These are phyloP conservation scores for Entomortierella chlamydospora DNA, from an alignment of 192 early-diverging fungal genomes.

Conservation along the genomic window DNA sequence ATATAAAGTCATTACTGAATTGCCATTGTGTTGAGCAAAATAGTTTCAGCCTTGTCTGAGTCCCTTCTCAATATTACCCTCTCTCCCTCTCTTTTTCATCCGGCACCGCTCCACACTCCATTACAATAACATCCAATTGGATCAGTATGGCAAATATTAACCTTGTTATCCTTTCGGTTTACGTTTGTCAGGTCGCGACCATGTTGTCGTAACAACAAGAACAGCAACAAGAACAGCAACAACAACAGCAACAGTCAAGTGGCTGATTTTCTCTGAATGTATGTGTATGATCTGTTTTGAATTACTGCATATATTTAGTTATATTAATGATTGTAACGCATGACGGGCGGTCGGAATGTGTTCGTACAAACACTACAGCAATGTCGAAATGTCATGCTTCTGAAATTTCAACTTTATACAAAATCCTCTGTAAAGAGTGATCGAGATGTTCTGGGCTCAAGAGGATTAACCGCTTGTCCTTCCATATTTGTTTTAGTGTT, in stretches of 20 bases:
- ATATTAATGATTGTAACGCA: constrained; percentile 58
- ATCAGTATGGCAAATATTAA: no score
- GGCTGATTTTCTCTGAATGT: no score
- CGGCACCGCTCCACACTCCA: no score
- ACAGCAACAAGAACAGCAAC: no score
- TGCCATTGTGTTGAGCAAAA: constrained; percentile 54
- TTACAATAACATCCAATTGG: no score
- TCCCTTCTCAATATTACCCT: constrained; percentile 1
- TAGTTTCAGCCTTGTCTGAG: constrained; percentile 59
- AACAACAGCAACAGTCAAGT: no score
- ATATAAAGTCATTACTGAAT: constrained; percentile 45
- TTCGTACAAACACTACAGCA: constrained; percentile 55
- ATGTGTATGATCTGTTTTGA: neutral
- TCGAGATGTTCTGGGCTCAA: neutral
- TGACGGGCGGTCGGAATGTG: constrained; percentile 60
- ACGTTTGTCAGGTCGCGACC: no score
- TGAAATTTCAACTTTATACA: constrained; percentile 30
- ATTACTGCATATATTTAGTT: neutral
- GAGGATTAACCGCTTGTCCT: no score
- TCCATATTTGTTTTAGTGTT: no score
- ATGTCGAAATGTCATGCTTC: constrained; percentile 59
- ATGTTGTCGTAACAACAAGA: no score
- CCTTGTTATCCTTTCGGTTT: no score
- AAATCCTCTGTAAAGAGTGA: neutral
- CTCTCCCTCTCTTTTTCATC: neutral